A percentile compares a stretch with the other conserved stretches of the same genome.
phyloP scores from a whole-genome alignment of 148 eudicot species.

The Fagopyrum esculentum region DNA sequence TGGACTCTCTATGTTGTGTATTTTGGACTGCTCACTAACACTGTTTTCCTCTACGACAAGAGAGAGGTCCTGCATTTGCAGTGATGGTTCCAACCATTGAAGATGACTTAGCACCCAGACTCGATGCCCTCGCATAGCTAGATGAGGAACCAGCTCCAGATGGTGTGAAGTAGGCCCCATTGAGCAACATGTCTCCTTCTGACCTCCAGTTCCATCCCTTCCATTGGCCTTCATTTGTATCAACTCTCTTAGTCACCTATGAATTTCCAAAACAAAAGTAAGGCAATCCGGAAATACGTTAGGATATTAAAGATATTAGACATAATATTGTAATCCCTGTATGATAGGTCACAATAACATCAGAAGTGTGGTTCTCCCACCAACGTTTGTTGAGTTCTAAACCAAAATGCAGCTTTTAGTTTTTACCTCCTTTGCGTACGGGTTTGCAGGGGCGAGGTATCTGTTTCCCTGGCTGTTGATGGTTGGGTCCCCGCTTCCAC shows the following conservation, averaged over 20 bases:
- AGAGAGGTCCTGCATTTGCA: conserved; percentile 69
- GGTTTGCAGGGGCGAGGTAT: conserved; percentile 73
- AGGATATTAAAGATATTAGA: too few species aligned
- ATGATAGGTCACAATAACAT: too few species aligned
- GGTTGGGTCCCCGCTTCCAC: conserved; percentile 87
- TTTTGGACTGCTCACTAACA: conserved; percentile 36
- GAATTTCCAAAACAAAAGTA: neutral
- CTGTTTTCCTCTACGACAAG: conserved; percentile 53
- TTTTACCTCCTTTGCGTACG: conserved; percentile 61
- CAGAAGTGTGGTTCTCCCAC: too few species aligned
- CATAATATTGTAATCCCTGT: too few species aligned
- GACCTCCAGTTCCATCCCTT: conserved; percentile 94
- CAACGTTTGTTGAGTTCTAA: too few species aligned
- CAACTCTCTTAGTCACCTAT: conserved; percentile 83
- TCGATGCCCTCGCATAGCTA: conserved; percentile 88
- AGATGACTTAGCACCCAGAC: conserved; percentile 86
- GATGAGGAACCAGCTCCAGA: conserved; percentile 88
- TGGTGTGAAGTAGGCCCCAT: conserved; percentile 82
- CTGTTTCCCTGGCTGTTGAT: conserved; percentile 96
- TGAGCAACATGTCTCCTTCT: conserved; percentile 78
- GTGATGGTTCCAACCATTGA: conserved; percentile 74
- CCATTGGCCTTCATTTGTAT: conserved; percentile 48
- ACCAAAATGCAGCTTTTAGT: neutral
- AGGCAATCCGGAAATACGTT: neutral
- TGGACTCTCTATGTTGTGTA: conserved; percentile 13